Base-by-base conservation (phyloP, 805 yeast species). In the Sungouiozyma ichnusensis region DNA sequence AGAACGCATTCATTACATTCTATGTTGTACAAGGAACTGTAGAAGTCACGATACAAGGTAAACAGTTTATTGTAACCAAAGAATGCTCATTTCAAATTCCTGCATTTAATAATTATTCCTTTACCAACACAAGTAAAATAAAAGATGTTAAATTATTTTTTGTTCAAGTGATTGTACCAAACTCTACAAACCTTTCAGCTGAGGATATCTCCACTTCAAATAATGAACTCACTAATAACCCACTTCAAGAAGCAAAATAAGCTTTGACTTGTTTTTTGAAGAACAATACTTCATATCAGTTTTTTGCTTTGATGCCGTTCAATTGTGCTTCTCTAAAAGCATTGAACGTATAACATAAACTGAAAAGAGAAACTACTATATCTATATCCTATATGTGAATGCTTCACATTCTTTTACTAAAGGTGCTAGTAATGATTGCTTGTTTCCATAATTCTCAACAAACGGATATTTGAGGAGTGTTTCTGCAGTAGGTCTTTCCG, bases 51-150 rank as follows among this genome's bases (percentile, higher is more conserved):
- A 48, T 87, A 3, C 72, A 76, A 16, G 75, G 74, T 4, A 70
- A 68, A 16, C 68, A 65, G 17, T 84, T 87, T 56, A 62, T 77
- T 3, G 81, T 79, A 5, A 69, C 74, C 1, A 66, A 71, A 42
- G 95, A 95, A 1, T 81, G 94, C 41, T 74, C 90, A 3, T 80
- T 87, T 52, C 84, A 82, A 52, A 71, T 88, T 4, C 96, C 96
- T 1, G 74, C 81, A 64, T 81, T 80, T 4, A 84, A 83, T 55
- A 69, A 72, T 35, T 86, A 85, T 60, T 75, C 81, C 15, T 71
- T 87, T 48, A 71, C 69, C 37, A 85, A 85, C 54, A 69, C 68
- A 34, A 82, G 87, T 0, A 63, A 68, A 27, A 66, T 64, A 15
- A 69, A 69, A 29, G 11, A 11, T 24, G 86, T 81, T 0, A 71